phyloP scores from a whole-genome alignment of 2,329 filamentous ascomycete genomes.

The Diplocarpon rosae region DNA sequence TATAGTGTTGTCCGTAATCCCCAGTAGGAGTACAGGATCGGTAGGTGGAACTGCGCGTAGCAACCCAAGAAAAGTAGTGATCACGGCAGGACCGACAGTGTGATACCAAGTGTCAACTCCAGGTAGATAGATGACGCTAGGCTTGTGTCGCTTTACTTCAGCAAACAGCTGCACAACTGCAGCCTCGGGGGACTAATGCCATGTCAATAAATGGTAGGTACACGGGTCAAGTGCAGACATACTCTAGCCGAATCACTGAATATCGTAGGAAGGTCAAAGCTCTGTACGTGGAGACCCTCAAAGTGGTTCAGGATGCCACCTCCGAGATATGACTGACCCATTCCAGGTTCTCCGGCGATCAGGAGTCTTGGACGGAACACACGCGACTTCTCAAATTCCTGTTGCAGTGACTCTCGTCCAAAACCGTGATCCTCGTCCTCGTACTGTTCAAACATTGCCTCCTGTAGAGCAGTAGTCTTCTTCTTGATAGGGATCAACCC shows the following conservation, averaged over 20 bases:
- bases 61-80: conserved; percentile 75
- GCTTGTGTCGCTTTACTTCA: conserved; percentile 88
- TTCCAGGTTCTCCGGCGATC: conserved; percentile 70
- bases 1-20: conserved; percentile 64
- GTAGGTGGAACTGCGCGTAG: conserved; percentile 76
- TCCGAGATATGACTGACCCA: conserved; percentile 88
- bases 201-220: conserved; percentile 7
- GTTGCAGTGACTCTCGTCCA: conserved; percentile 61
- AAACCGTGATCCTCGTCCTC: conserved; percentile 77
- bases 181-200: conserved; percentile 45
- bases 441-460: conserved; percentile 84
- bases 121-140: conserved; percentile 90
- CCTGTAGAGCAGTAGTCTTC: conserved; percentile 78
- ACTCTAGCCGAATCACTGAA: conserved; percentile 71
- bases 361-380: conserved; percentile 83
- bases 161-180: conserved; percentile 84
- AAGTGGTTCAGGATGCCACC: conserved; percentile 81
- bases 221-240: conserved; percentile 27
- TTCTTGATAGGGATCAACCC: conserved; percentile 75
- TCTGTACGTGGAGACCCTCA: conserved; percentile 88
- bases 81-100: conserved; percentile 47
- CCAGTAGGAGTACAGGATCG: conserved; percentile 79
- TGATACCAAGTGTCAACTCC: conserved; percentile 79
- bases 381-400: conserved; percentile 76
- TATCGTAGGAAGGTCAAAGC: conserved; percentile 81